These are phyloP conservation scores for Penicillium sp. DNA, from an alignment of 2,329 filamentous ascomycete species.

Conservation along the genomic window DNA sequence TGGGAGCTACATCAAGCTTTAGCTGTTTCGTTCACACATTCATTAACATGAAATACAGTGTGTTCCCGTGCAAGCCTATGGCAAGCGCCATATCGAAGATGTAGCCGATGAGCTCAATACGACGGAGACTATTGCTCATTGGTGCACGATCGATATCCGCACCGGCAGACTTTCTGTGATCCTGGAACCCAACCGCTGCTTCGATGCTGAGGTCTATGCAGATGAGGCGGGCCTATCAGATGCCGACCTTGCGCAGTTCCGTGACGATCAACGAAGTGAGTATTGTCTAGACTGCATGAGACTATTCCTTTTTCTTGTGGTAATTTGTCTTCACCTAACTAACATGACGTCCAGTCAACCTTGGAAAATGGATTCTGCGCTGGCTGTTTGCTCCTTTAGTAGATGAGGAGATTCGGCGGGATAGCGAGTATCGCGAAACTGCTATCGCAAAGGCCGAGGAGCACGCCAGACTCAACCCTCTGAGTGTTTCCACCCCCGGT, in stretches of 20 bases:
- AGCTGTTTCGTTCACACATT: background rate
- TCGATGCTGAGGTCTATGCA: constrained; percentile 95
- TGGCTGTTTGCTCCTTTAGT: constrained; percentile 89
- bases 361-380: constrained; percentile 93
- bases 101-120: constrained; percentile 86
- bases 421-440: constrained; percentile 69
- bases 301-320: background rate
- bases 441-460: constrained; percentile 65
- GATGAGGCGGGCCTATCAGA: constrained; percentile 71
- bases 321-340: background rate
- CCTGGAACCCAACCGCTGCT: constrained; percentile 91
- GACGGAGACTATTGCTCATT: constrained; percentile 84
- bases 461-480: constrained; percentile 55
- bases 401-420: constrained; percentile 83
- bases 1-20: background rate
- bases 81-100: constrained; percentile 90
- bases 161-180: constrained; percentile 90
- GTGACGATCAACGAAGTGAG: constrained; percentile 90
- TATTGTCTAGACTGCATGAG: constrained; percentile 1
- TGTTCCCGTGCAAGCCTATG: constrained; percentile 84
- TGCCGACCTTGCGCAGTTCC: constrained; percentile 72
- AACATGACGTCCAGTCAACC: constrained; percentile 65
- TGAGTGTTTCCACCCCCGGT: constrained; percentile 63
- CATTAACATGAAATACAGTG: constrained; percentile 56
- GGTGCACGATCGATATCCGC: constrained; percentile 92